Evolutionary conservation across 176 grass and related monocot genomes (phyloP).

Genomic region (Elymus sibiricus): DNA sequence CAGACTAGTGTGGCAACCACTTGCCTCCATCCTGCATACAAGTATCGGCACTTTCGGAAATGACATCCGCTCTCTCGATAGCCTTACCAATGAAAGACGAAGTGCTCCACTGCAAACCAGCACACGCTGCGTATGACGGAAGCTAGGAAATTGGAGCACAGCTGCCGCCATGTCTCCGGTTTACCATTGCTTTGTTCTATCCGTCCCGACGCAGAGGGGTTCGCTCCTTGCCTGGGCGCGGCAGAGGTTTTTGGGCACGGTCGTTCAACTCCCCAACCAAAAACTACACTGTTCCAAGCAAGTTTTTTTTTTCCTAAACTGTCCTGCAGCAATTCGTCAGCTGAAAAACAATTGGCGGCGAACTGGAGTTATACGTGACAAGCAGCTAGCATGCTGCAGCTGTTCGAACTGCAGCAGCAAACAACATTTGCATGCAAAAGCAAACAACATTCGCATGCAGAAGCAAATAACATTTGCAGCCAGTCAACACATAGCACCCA

Average conservation of each 20-base stretch:
- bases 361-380: not conserved
- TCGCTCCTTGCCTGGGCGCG: not conserved
- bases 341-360: not conserved
- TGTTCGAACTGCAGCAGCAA: not conserved
- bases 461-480: too few species aligned
- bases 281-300: not conserved
- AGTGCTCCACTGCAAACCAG: not conserved
- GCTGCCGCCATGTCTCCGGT: not conserved
- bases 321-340: not conserved
- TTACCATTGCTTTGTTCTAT: slow-evolving; percentile 8
- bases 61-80: not conserved
- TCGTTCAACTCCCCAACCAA: not conserved
- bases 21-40: too few species aligned
- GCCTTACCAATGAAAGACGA: not conserved
- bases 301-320: not conserved
- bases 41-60: not conserved
- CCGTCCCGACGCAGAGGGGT: not conserved
- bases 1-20: not conserved
- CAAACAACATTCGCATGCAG: too few species aligned
- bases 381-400: not conserved
- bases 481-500: too few species aligned
- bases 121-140: too few species aligned
- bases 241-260: not conserved
- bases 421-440: too few species aligned
- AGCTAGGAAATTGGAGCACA: not conserved